Evolutionary conservation across 306 rosid genomes (phyloP), one percentile per base, ranked within the genome.

Genomic region (Prunus padus): DNA sequence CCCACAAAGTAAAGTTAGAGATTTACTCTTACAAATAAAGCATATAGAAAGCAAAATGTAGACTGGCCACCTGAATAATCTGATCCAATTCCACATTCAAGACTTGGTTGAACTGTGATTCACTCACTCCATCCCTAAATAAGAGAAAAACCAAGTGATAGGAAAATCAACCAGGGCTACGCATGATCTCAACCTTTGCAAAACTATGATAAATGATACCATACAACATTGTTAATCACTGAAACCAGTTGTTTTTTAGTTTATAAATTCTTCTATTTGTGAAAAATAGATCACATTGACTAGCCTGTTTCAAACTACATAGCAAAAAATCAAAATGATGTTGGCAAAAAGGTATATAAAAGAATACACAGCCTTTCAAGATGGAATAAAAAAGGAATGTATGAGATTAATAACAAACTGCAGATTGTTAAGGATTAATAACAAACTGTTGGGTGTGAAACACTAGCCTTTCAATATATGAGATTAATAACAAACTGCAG

Each of bases 101-200:
- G 9, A 95, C 98, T 87, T 92, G 97, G 42, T 82, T 95, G 79
- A 95, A 92, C 54, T 95, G 96, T 0, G 98, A 92, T 52, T 92
- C 97, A 9, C 97, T 90, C 30, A 95, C 97, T 42, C 98, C 98
- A 72, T 95, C 98, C 96, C 99, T 93, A 31, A 50, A 77, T 52
- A 59, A 15, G 2, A 67, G 20, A 20, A 25, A 25, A 25, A 59
- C 18, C 19, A 59, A 59, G 28, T n/a, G 61, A 20, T 5, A 55
- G 33, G 33, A 59, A 4, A 8, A 59, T 59, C 3, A 12, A 26
- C 19, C 12, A 25, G 37, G 13, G 31, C 28, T 30, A 16, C 14
- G 20, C 3, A 26, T 23, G 30, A 59, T 10, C 11, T 0, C 11
- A 23, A 25, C 8, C 19, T 59, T 55, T 23, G 30, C 16, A 25